Evolutionary conservation across 179 eudicot species (phyloP), one percentile per base, ranked within the genome.

Genomic region (Spergularia azorica): DNA sequence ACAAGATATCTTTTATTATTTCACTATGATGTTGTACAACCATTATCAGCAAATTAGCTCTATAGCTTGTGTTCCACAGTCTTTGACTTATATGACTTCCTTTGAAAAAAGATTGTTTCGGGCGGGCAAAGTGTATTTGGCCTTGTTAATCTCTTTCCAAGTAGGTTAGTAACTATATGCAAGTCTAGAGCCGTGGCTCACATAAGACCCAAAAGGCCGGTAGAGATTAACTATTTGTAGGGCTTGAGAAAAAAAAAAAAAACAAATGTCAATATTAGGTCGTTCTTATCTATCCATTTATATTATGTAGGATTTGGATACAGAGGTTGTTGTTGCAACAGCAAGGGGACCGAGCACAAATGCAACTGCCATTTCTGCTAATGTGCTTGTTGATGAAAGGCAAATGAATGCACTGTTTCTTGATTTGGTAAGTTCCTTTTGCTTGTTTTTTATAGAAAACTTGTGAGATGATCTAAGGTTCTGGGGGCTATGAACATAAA

Each of bases 341-440:
- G 89, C 97, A 71, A 87, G 92, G 78, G 97, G 85, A 17, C 75
- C 97, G 58, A 82, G 72, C 77, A 82, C 98, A 64, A 91, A 77
- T 85, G 85, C 92, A 54, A 85, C 99, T 39, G 92, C 97, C 48
- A 89, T 91, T 60, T 79, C 99, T 80, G 97, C 97, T 76, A 89
- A 89, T 85, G 68, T 95, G 79, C 76, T 86, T 12, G 88, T 93
- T 79, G 99, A 95, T 77, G 97, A 95, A 76, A 90, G 97, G 84
- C 95, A 95, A 81, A 95, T 95, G 98, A 95, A 95, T 81, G 95
- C 97, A 66, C 83, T 95, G 9, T 95, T 95, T 83, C 95, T 95
- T 62, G 97, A 95, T 76, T 75, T 95, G 84, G 98, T 95, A 83
- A 89, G 86, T 51, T 70, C 68, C 67, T 72, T 50, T 16, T 14